phyloP scores from a whole-genome alignment of 345 rosid species.

The Heritiera fomes region DNA sequence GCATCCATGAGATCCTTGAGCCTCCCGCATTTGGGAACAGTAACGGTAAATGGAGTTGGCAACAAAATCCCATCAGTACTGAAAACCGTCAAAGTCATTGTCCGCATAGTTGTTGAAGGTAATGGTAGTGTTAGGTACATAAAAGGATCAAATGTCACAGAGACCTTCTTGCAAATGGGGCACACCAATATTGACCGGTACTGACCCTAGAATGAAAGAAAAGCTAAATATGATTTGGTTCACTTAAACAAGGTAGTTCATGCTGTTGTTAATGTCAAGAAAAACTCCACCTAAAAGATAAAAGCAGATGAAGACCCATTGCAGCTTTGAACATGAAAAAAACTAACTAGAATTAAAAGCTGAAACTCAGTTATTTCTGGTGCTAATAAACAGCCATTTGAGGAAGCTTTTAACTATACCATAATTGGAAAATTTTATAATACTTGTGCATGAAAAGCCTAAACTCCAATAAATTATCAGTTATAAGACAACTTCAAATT shows the following conservation, averaged over 20 bases:
- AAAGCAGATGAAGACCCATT: background rate
- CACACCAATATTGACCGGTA: constrained; percentile 68
- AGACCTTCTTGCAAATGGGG: constrained; percentile 66
- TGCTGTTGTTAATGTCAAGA: background rate
- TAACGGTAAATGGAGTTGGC: constrained; percentile 46
- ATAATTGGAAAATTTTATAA: background rate
- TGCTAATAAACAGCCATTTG: constrained; percentile 12
- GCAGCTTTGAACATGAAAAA: background rate
- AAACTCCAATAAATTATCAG: background rate
- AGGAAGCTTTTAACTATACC: constrained; percentile 4
- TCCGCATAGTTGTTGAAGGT: constrained; percentile 62
- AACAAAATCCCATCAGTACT: constrained; percentile 46
- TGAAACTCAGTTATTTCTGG: background rate
- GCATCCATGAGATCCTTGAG: constrained; percentile 55
- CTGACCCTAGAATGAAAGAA: constrained; percentile 56
- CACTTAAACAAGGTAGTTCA: constrained; percentile 6
- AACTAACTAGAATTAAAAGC: background rate
- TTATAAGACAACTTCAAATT: background rate
- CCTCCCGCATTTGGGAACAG: constrained; percentile 59
- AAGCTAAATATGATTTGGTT: background rate
- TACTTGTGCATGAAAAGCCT: background rate
- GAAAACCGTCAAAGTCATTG: constrained; percentile 60
- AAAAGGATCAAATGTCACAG: constrained; percentile 77
- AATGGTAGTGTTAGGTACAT: constrained; percentile 70
- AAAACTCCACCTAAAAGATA: background rate